Percentiles rank a stretch among this genome's conserved stretches.
Conservation (phyloP, 2,329 filamentous ascomycete genomes). For the Macroventuria anomochaeta region DNA sequence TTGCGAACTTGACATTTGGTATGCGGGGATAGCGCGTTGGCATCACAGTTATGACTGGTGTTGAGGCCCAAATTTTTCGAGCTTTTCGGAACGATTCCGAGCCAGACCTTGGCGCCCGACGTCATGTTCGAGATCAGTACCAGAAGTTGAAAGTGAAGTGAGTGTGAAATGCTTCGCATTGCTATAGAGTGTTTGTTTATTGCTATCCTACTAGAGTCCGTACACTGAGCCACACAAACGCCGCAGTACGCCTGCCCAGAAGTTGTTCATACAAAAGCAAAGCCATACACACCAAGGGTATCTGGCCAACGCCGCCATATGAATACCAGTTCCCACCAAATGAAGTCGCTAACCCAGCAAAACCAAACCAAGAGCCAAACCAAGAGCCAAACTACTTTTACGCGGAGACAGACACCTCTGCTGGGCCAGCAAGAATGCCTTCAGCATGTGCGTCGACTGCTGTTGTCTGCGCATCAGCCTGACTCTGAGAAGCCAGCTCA, state of each 20-base stretch:
- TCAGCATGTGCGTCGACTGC: constrained; percentile 29
- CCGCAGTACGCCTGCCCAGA: constrained; percentile 25
- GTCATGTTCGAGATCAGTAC: constrained; percentile 27
- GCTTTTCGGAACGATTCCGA: constrained; percentile 36
- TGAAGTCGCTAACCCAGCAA: constrained; percentile 18
- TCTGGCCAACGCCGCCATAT: constrained; percentile 43
- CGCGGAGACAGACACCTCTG: constrained; percentile 31
- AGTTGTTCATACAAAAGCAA: constrained; percentile 18
- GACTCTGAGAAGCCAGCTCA: constrained; percentile 33
- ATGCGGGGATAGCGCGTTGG: constrained; percentile 36
- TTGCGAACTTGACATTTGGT: constrained; percentile 44
- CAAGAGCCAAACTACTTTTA: constrained; percentile 21
- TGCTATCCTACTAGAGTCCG: constrained; percentile 23
- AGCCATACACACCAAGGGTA: constrained; percentile 39
- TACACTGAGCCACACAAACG: constrained; percentile 21
- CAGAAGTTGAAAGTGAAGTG: neutral
- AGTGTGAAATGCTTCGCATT: constrained; percentile 6
- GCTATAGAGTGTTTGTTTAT: constrained; percentile 4
- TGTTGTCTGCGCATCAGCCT: constrained; percentile 25
- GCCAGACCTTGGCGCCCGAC: constrained; percentile 28
- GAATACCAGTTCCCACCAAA: constrained; percentile 19
- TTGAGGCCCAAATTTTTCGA: constrained; percentile 35
- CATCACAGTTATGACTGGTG: constrained; percentile 42
- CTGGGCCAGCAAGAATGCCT: constrained; percentile 27
- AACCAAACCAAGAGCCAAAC: constrained; percentile 9